Conservation (phyloP, 2,329 filamentous ascomycete species). For the Calonectria pseudoreteaudii region DNA sequence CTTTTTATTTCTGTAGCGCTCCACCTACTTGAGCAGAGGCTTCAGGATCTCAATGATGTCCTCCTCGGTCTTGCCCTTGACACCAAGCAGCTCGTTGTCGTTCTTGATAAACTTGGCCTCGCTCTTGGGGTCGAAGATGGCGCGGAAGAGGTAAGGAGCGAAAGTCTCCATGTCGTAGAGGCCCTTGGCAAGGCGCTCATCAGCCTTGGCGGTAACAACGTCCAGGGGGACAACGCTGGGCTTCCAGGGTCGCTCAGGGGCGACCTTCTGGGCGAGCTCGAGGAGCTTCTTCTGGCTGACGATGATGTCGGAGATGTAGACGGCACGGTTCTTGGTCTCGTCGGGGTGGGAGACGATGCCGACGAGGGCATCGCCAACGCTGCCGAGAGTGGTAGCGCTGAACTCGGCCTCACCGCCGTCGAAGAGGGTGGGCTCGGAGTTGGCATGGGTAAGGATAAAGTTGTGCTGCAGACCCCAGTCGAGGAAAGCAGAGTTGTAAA, state of each 20-base stretch:
- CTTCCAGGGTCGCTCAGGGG: conserved; percentile 59
- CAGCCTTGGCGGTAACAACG: conserved; percentile 41
- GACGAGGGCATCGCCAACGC: conserved; percentile 60
- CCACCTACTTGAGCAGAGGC: conserved; percentile 27
- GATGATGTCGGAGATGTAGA: conserved; percentile 59
- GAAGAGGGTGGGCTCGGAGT: conserved; percentile 55
- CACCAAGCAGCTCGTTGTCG: conserved; percentile 59
- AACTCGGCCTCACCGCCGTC: conserved; percentile 64
- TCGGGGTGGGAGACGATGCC: conserved; percentile 61
- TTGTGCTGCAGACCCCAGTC: conserved; percentile 49
- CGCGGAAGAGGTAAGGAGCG: conserved; percentile 46
- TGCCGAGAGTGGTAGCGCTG: conserved; percentile 59
- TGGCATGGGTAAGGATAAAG: conserved; percentile 57
- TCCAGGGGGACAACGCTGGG: conserved; percentile 52
- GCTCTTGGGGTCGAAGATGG: conserved; percentile 48
- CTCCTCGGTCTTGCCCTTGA: conserved; percentile 55
- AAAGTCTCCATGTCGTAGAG: conserved; percentile 46
- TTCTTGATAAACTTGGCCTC: conserved; percentile 49
- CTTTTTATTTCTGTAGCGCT: neutral
- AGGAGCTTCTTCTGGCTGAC: conserved; percentile 60
- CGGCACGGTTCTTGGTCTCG: conserved; percentile 63
- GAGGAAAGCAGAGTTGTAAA: conserved; percentile 46
- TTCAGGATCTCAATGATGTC: conserved; percentile 51
- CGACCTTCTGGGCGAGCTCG: conserved; percentile 60
- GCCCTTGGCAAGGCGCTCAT: conserved; percentile 47